Conservation (phyloP, 2,329 filamentous ascomycete genomes). For the Periconia macrospinosa region DNA sequence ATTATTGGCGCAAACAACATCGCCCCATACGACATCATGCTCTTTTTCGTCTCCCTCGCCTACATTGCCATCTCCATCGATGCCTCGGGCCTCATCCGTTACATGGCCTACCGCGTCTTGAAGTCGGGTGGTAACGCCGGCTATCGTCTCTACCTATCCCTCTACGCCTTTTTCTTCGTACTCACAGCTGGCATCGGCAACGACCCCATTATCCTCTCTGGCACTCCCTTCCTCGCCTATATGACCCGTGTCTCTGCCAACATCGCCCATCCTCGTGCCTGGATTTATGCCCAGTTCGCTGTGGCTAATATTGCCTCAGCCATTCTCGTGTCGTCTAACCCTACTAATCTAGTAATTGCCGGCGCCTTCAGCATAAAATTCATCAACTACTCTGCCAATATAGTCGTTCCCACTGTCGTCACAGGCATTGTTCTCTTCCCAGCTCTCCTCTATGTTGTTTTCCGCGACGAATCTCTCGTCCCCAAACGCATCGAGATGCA, state of each 20-base stretch:
- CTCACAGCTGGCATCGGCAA: slow-evolving; percentile 72
- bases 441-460: slow-evolving; percentile 70
- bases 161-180: slow-evolving; percentile 72
- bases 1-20: slow-evolving; percentile 69
- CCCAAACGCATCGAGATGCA: slow-evolving; percentile 69
- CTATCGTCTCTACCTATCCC: slow-evolving; percentile 69
- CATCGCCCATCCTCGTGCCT: slow-evolving; percentile 69
- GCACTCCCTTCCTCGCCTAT: slow-evolving; percentile 74
- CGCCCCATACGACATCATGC: slow-evolving; percentile 71
- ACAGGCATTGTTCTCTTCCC: slow-evolving; percentile 71
- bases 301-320: slow-evolving; percentile 74
- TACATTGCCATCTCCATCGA: slow-evolving; percentile 80
- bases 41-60: slow-evolving; percentile 72
- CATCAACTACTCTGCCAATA: slow-evolving; percentile 74
- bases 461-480: slow-evolving; percentile 65
- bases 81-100: slow-evolving; percentile 72
- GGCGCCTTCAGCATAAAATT: slow-evolving; percentile 74
- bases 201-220: slow-evolving; percentile 74
- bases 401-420: slow-evolving; percentile 71
- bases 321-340: slow-evolving; percentile 76
- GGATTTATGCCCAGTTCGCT: slow-evolving; percentile 74
- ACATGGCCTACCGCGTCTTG: slow-evolving; percentile 69
- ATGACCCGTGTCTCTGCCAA: slow-evolving; percentile 77
- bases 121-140: slow-evolving; percentile 69
- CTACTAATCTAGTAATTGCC: slow-evolving; percentile 73